A percentile compares a stretch with the other conserved stretches of the same genome.
These are phyloP conservation scores for Boletus rubropictus DNA, from an alignment of 768 basidiomycete genomes.

Conservation along the genomic window DNA sequence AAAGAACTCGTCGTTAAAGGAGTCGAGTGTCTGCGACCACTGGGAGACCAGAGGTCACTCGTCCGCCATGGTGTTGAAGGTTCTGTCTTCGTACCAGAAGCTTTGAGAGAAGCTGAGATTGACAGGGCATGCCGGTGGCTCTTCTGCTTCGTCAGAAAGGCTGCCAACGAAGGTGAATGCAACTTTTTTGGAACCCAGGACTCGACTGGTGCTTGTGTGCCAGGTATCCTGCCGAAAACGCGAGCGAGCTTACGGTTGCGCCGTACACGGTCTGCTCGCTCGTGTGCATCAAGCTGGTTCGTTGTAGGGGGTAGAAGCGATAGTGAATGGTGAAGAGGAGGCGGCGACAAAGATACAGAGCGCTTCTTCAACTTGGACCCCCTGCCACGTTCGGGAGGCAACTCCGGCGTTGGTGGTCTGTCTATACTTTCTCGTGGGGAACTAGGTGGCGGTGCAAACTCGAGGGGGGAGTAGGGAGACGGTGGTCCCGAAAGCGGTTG, in stretches of 20 bases:
- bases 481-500: conserved; percentile 22
- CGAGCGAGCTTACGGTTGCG: conserved; percentile 76
- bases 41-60: conserved; percentile 26
- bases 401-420: conserved; percentile 45
- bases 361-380: conserved; percentile 22
- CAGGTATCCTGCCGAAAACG: conserved; percentile 68
- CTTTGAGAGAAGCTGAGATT: conserved; percentile 22
- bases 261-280: conserved; percentile 67
- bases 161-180: conserved; percentile 22
- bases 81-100: conserved; percentile 18
- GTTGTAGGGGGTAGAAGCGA: conserved; percentile 54
- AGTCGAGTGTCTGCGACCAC: conserved; percentile 48
- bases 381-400: conserved; percentile 34
- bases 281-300: conserved; percentile 56
- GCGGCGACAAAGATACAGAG: conserved; percentile 28
- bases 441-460: conserved; percentile 24
- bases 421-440: neutral
- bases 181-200: conserved; percentile 16
- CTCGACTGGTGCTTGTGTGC: conserved; percentile 34
- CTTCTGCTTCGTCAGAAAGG: conserved; percentile 28
- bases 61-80: conserved; percentile 33
- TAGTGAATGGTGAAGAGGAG: conserved; percentile 4
- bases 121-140: conserved; percentile 31
- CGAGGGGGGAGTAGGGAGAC: conserved; percentile 28
- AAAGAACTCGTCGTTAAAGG: conserved; percentile 48